Base-by-base conservation (phyloP, 1,139 yeast genomes). In the Suhomyces panamericanus region DNA sequence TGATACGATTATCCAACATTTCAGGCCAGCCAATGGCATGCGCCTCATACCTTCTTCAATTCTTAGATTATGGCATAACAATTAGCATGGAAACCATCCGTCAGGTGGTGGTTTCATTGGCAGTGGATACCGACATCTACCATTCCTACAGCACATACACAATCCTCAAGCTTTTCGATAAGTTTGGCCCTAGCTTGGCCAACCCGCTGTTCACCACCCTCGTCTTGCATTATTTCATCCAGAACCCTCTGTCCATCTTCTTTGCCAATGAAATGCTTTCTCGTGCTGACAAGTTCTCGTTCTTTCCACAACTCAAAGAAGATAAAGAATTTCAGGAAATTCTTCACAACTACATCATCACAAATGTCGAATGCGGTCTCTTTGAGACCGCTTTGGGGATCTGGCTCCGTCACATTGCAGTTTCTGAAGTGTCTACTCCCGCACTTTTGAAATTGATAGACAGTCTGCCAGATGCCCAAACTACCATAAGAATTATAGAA, bases 21-120 rank as follows among this genome's bases (percentile, higher is more conserved):
- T 36, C 40, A 5, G 70, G 70, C 2, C 68, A 66, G 12, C 57
- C 56, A 11, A 36, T 64, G 12, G 43, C 64, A 6, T 67, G 64
- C 4, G 39, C 62, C 4, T 53, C 65, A 35, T 61, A 45, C 33
- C 26, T 46, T 5, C 31, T 44, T 22, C 41, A 38, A 12, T 40
- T 53, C 13, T 15, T 20, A 3, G 24, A 42, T 4, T 32, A 17
- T 1, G 41, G 40, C 5, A 28, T 50, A 14, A 22, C 11, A 5
- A 30, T 52, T 6, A 42, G 38, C 9, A 10, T 12, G 11, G 43
- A 42, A 11, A 36, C 44, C n/a, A 28, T 49, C 12, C 38, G 26
- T 5, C 29, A 38, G 12, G 39, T 51, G 9, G 20, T 55, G 22
- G 31, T 35, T 6, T 17, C 52, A 1, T 37, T 53, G 16, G 39